phyloP scores from a whole-genome alignment of 2,329 filamentous ascomycete genomes.

The Aotearoamyces nothofagi region DNA sequence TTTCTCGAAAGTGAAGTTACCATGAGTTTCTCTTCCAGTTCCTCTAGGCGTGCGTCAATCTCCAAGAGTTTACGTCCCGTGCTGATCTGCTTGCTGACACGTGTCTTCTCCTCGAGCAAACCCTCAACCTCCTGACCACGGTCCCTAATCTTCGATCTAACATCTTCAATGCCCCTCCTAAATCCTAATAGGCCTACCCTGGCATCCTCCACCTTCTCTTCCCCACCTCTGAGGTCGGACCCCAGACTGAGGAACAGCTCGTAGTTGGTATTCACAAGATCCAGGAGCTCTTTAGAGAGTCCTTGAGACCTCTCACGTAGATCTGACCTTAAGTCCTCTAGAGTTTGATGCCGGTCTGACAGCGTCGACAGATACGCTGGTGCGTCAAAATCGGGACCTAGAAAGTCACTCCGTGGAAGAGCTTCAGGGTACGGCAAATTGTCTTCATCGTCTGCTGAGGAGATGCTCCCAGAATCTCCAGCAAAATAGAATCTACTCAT shows the following conservation, averaged over 20 bases:
- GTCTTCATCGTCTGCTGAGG: constrained; percentile 38
- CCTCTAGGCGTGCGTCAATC: constrained; percentile 43
- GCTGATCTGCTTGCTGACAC: constrained; percentile 48
- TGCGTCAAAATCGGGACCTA: constrained; percentile 62
- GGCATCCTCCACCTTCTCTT: constrained; percentile 83
- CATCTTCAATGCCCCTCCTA: constrained; percentile 61
- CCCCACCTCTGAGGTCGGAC: constrained; percentile 67
- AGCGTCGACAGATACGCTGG: constrained; percentile 71
- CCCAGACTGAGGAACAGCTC: constrained; percentile 79
- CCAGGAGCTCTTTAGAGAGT: constrained; percentile 74
- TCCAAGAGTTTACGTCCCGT: constrained; percentile 48
- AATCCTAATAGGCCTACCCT: constrained; percentile 79
- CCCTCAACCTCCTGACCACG: constrained; percentile 46
- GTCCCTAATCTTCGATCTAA: constrained; percentile 49
- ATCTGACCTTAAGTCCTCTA: constrained; percentile 82
- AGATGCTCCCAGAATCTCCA: constrained; percentile 13
- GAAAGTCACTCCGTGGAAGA: constrained; percentile 70
- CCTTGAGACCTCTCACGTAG: constrained; percentile 66
- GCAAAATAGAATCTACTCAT: constrained; percentile 34
- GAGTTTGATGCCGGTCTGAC: constrained; percentile 80
- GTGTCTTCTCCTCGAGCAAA: constrained; percentile 50
- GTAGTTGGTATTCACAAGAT: constrained; percentile 93
- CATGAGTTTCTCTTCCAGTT: constrained; percentile 48
- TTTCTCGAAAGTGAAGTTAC: constrained; percentile 24
- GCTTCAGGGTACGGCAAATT: constrained; percentile 80